Evolutionary conservation across 1,139 yeast genomes (phyloP).

Genomic region (Magnusiomyces suaveolens): DNA sequence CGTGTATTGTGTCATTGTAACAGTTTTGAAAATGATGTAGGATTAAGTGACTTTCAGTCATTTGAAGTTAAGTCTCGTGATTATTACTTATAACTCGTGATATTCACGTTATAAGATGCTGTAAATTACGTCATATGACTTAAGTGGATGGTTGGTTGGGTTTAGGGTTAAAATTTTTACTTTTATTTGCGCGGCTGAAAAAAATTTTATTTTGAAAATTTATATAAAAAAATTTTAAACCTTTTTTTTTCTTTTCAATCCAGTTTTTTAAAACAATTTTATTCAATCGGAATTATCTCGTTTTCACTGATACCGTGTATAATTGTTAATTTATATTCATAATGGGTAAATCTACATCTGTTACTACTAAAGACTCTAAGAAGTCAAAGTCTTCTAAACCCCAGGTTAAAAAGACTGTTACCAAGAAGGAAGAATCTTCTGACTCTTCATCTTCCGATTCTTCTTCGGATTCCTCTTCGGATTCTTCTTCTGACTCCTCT

Average conservation of each 20-base stretch:
- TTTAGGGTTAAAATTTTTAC: background rate
- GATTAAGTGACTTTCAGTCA: too few species aligned
- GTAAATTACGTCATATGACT: too few species aligned
- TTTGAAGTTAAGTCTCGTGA: too few species aligned
- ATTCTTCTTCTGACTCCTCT: too few species aligned
- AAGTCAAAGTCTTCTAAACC: constrained; percentile 22
- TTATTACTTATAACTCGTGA: too few species aligned
- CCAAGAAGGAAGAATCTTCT: constrained; percentile 8
- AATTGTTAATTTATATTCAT: constrained; percentile 2
- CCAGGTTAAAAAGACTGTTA: too few species aligned
- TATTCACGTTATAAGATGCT: too few species aligned
- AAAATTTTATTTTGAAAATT: background rate
- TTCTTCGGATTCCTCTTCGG: too few species aligned
- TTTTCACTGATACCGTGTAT: background rate
- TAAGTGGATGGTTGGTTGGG: background rate
- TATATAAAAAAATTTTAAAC: background rate
- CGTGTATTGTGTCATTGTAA: background rate
- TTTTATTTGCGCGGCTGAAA: background rate
- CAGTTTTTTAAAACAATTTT: background rate
- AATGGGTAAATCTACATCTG: constrained; percentile 17
- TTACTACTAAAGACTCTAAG: constrained; percentile 17
- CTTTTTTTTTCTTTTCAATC: constrained; percentile 8
- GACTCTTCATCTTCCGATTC: constrained; percentile 6
- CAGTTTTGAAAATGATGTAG: too few species aligned
- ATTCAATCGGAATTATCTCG: background rate